These are phyloP conservation scores for Ulota crispa DNA, from an alignment of 225 moss, liverwort and hornwort genomes.

Conservation along the genomic window DNA sequence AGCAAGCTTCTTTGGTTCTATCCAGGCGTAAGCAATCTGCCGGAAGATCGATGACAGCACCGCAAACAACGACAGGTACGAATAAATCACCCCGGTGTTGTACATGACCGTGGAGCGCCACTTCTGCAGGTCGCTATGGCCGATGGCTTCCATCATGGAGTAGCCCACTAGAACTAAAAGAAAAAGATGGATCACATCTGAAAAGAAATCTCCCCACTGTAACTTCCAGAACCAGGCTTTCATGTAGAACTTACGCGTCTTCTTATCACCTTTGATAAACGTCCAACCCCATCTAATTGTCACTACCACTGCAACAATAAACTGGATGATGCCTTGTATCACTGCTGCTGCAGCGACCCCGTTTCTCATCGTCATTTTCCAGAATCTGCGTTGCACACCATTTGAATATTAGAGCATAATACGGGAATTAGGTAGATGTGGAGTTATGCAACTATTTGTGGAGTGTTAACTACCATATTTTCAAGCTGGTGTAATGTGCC, in stretches of 20 bases:
- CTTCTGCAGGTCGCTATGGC: constrained; percentile 19
- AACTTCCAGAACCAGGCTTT: constrained; percentile 39
- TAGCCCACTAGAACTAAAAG: constrained; percentile 29
- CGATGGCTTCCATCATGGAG: constrained; percentile 36
- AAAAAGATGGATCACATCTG: constrained; percentile 31
- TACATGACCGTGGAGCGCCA: constrained; percentile 37
- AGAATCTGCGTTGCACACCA: constrained; percentile 35
- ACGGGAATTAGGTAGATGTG: too few species aligned
- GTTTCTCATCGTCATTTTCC: constrained; percentile 19
- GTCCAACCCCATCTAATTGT: constrained; percentile 10
- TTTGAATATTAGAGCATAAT: not conserved
- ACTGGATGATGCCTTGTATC: constrained; percentile 26
- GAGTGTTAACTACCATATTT: too few species aligned
- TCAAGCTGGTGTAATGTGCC: too few species aligned
- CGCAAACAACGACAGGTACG: constrained; percentile 26
- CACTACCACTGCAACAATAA: constrained; percentile 23
- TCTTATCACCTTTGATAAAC: not conserved
- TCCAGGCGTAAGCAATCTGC: constrained; percentile 33
- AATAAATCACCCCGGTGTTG: constrained; percentile 36
- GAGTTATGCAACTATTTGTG: too few species aligned
- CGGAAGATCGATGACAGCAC: constrained; percentile 21
- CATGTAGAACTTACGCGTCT: not conserved
- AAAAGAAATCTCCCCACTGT: constrained; percentile 38
- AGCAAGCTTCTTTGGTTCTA: not conserved
- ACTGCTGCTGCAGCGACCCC: constrained; percentile 17